Conservation (phyloP, 2,329 filamentous ascomycete genomes). For the Trichoderma sp. region DNA sequence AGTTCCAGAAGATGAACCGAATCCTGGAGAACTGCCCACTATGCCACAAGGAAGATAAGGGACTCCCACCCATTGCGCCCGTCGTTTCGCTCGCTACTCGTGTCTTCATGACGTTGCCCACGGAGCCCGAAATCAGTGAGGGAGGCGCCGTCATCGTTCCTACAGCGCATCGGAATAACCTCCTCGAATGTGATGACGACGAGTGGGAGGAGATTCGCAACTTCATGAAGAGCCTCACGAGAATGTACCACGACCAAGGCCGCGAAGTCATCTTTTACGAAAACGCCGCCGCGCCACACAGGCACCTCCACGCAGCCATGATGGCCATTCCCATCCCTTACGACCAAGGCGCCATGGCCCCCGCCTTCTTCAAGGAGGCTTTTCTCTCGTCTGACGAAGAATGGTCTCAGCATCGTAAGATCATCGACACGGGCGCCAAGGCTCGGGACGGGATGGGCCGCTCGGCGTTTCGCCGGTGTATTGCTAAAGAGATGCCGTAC, state of each 20-base stretch:
- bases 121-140: constrained; percentile 81
- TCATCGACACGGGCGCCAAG: constrained; percentile 80
- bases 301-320: constrained; percentile 82
- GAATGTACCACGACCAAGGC: constrained; percentile 92
- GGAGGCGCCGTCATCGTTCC: constrained; percentile 88
- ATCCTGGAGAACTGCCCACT: constrained; percentile 86
- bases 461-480: constrained; percentile 74
- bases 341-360: constrained; percentile 85
- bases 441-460: constrained; percentile 69
- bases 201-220: constrained; percentile 99
- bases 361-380: constrained; percentile 93
- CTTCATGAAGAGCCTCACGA: constrained; percentile 95
- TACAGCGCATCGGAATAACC: constrained; percentile 80
- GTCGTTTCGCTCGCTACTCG: constrained; percentile 83
- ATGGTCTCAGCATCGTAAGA: constrained; percentile 92
- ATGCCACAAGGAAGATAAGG: constrained; percentile 84
- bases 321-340: constrained; percentile 86
- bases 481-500: constrained; percentile 97
- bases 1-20: constrained; percentile 86
- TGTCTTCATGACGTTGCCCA: constrained; percentile 84
- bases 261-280: constrained; percentile 97
- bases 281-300: constrained; percentile 80
- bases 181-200: constrained; percentile 97
- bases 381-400: constrained; percentile 87
- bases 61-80: constrained; percentile 76